Base-by-base conservation (phyloP, 306 rosid genomes). In the Cicer arietinum region DNA sequence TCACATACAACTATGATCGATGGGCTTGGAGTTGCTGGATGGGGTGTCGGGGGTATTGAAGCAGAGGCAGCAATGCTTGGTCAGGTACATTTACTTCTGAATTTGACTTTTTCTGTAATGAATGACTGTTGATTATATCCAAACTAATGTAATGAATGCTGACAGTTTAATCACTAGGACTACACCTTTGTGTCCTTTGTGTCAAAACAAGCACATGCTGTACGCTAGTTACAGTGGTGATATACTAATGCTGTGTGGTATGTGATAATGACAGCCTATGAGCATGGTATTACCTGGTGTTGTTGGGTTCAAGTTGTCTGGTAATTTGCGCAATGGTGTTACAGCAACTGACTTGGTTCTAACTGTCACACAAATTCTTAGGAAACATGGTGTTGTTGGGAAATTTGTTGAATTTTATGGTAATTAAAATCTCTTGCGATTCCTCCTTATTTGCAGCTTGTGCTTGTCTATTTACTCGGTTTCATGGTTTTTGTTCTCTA, bases 31-130 rank as follows among this genome's bases (percentile, higher is more conserved):
- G 99, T 95, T 79, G 98, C 99, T 76, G 99, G 99, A 46, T 95
- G 99, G 99, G 99, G 99, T 77, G 99, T 95, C 80, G 98, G 99
- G 59, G 99, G 99, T 80, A 95, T 95, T 67, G 99, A 95, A 90
- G 99, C 99, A 41, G 99, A 95, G 85, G 94, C 99, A 69, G 85
- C 99, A 73, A 94, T 94, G 99, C 99, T 94, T 89, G 99, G 99
- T 62, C 99, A 94, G 96, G 99, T 94, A 72, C 39, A 68, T 84
- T 40, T 70, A 59, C 60, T 63, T 74, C 67, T 54, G 69, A 42
- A 61, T 57, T 45, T 61, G 51, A 67, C 17, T 22, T 72, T 61
- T 69, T 39, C 50, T 69, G 14, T 57, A 47, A 66, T 48, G 30
- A 53, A 35, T 25, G 51, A 12, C 7, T 44, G 48, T 53, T 69